Evolutionary conservation across 176 grass and related monocot species (phyloP).

Genomic region (Cenchrus americanus): DNA sequence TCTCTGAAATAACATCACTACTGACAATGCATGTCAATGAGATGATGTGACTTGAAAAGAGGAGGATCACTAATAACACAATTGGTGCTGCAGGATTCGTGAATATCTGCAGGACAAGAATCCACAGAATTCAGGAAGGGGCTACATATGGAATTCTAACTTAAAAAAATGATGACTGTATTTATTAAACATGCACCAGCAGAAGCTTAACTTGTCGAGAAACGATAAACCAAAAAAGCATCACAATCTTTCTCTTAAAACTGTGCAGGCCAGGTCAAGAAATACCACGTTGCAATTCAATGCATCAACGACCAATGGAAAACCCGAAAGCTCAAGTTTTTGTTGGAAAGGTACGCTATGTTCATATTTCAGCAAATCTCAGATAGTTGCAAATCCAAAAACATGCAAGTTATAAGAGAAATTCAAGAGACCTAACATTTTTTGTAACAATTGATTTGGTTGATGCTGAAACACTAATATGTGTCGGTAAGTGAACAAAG

Average conservation of each 20-base stretch:
- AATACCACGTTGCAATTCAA: neutral
- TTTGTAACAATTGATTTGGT: neutral
- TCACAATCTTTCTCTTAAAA: neutral
- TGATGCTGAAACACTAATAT: neutral
- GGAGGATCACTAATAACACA: slow-evolving; percentile 67
- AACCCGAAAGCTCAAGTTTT: neutral
- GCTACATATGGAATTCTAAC: neutral
- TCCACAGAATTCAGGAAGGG: slow-evolving; percentile 1
- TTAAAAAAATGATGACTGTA: neutral
- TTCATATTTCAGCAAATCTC: neutral
- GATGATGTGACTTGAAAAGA: slow-evolving; percentile 80
- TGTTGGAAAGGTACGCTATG: neutral
- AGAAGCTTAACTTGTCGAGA: neutral
- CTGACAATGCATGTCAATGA: slow-evolving; percentile 65
- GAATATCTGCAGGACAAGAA: slow-evolving; percentile 65
- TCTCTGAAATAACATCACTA: slow-evolving; percentile 49
- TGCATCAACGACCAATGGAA: neutral
- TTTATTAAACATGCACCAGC: neutral
- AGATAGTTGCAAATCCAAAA: neutral
- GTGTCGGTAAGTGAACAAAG: neutral
- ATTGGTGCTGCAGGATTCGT: slow-evolving; percentile 61
- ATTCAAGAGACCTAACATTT: neutral
- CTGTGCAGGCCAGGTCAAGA: neutral
- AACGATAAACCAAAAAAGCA: neutral
- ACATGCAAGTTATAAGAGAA: neutral